Conservation (phyloP, 2,329 filamentous ascomycete genomes). For the Apiospora saccharicola region DNA sequence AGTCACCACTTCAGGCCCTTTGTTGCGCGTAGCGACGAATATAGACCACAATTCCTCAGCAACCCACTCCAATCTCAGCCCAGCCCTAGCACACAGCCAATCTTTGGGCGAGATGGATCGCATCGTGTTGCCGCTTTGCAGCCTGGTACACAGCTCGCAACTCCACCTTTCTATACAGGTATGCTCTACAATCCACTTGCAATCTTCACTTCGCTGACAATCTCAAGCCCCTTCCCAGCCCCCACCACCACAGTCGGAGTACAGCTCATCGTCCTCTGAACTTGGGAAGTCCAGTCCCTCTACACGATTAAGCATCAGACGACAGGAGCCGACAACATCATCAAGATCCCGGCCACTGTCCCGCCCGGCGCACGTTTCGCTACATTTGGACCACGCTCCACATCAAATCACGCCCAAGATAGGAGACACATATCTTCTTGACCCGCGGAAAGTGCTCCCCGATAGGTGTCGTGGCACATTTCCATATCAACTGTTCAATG, state of each 20-base stretch:
- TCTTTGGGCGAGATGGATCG: slow-evolving; percentile 29
- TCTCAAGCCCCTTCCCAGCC: slow-evolving; percentile 30
- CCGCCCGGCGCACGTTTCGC: slow-evolving; percentile 32
- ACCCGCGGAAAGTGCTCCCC: slow-evolving; percentile 62
- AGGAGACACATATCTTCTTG: slow-evolving; percentile 50
- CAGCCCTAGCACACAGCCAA: slow-evolving; percentile 29
- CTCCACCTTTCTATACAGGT: slow-evolving; percentile 32
- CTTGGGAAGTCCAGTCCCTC: slow-evolving; percentile 40
- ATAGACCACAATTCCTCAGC: slow-evolving; percentile 33
- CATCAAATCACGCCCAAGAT: slow-evolving; percentile 43
- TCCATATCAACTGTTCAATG: slow-evolving; percentile 79
- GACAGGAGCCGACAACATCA: slow-evolving; percentile 28
- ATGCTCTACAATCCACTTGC: slow-evolving; percentile 28
- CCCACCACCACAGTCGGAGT: slow-evolving; percentile 24
- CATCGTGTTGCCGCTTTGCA: slow-evolving; percentile 32
- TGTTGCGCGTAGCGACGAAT: slow-evolving; percentile 28
- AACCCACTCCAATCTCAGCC: slow-evolving; percentile 29
- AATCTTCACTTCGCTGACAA: slow-evolving; percentile 22
- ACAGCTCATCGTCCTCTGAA: slow-evolving; percentile 37
- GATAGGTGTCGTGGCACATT: slow-evolving; percentile 76
- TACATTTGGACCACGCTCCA: slow-evolving; percentile 38
- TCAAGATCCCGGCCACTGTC: slow-evolving; percentile 10
- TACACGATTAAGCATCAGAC: slow-evolving; percentile 34
- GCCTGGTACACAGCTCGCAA: slow-evolving; percentile 31
- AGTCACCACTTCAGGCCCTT: slow-evolving; percentile 42